A percentile compares a stretch with the other conserved stretches of the same genome.
Conservation (phyloP, 164 flowering plant species). For the Piper betle region DNA sequence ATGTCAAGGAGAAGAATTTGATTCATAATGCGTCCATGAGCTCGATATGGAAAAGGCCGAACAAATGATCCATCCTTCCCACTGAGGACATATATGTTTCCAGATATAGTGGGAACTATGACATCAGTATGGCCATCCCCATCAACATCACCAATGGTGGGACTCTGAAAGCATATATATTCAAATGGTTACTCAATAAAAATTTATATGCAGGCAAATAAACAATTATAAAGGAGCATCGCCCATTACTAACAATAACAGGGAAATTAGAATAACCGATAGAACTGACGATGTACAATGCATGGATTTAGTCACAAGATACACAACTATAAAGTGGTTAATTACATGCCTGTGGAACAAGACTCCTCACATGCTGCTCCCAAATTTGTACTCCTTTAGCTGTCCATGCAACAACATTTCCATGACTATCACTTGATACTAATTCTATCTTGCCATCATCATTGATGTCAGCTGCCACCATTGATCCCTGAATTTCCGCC, state of each 20-base stretch:
- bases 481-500: constrained; percentile 97
- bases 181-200: neutral
- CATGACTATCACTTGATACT: constrained; percentile 85
- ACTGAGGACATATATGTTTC: constrained; percentile 88
- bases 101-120: constrained; percentile 85
- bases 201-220: neutral
- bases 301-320: neutral
- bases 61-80: constrained; percentile 84
- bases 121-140: constrained; percentile 97
- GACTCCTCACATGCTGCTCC: constrained; percentile 87
- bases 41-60: constrained; percentile 87
- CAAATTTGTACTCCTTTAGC: constrained; percentile 79
- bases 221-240: neutral
- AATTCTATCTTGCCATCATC: constrained; percentile 97
- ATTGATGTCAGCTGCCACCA: constrained; percentile 90
- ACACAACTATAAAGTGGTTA: neutral
- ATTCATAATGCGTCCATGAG: constrained; percentile 97
- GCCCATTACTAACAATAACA: neutral
- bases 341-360: constrained; percentile 72
- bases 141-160: constrained; percentile 87
- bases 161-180: constrained; percentile 39
- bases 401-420: constrained; percentile 98
- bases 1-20: constrained; percentile 88
- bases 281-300: neutral
- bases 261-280: no score